A percentile compares a stretch with the other conserved stretches of the same genome.
These are phyloP conservation scores for Pichia manshurica DNA, from an alignment of 805 yeast species.

Conservation along the genomic window DNA sequence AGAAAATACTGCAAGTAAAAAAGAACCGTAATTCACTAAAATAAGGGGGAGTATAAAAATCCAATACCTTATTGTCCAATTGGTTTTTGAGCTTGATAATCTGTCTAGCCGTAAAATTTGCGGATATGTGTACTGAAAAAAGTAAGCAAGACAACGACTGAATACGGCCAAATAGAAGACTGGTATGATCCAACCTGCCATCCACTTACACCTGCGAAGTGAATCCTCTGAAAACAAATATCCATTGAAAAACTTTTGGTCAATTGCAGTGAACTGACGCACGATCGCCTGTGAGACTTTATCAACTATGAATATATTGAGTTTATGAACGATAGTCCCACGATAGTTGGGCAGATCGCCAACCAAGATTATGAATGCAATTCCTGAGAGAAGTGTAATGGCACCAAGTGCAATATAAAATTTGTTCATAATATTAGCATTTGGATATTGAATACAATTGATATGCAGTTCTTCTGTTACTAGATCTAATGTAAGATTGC, in stretches of 20 bases:
- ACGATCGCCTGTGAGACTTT: conserved; percentile 1
- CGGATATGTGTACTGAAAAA: conserved; percentile 22
- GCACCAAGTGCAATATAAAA: neutral
- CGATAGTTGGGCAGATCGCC: conserved; percentile 43
- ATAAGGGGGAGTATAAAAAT: conserved; percentile 31
- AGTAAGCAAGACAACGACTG: conserved; percentile 23
- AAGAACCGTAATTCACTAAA: conserved; percentile 29
- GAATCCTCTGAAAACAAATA: conserved; percentile 14
- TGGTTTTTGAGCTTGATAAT: neutral
- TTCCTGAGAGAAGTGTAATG: conserved; percentile 10
- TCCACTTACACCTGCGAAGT: conserved; percentile 8
- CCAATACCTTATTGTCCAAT: conserved; percentile 14
- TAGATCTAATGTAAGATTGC: too few relatives aligned
- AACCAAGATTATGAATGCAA: conserved; percentile 35
- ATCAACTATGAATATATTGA: conserved; percentile 14
- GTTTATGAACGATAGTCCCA: conserved; percentile 30
- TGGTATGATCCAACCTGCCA: conserved; percentile 42
- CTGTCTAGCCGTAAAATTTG: conserved; percentile 14
- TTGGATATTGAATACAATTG: too few relatives aligned
- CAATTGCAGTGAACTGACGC: conserved; percentile 16
- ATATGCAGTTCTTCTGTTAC: too few relatives aligned
- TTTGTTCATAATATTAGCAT: neutral
- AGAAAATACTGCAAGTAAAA: conserved; percentile 34
- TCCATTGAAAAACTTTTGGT: conserved; percentile 24
- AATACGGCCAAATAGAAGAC: conserved; percentile 35